phyloP scores from a whole-genome alignment of 345 rosid genomes.

The Stellera chamaejasme region DNA sequence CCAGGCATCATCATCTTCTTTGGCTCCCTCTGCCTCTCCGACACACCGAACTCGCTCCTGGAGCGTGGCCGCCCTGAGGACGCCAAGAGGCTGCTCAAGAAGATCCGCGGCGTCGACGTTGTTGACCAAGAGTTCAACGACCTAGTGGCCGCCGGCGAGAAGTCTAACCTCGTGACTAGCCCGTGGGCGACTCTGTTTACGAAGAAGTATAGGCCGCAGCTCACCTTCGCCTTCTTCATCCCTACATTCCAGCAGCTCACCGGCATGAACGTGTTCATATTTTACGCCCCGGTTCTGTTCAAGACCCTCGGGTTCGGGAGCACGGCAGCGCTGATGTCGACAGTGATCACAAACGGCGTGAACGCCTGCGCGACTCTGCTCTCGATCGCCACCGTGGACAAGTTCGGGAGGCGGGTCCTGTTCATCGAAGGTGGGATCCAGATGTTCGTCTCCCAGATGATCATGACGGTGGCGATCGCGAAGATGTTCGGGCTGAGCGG shows the following conservation, averaged over 20 bases:
- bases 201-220: conserved; percentile 55
- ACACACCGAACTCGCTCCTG: conserved; percentile 71
- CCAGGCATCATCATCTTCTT: conserved; percentile 57
- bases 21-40: conserved; percentile 60
- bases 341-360: conserved; percentile 57
- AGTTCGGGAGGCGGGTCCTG: conserved; percentile 52
- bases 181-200: conserved; percentile 62
- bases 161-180: conserved; percentile 43
- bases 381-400: conserved; percentile 49
- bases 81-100: conserved; percentile 49
- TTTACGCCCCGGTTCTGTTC: conserved; percentile 71
- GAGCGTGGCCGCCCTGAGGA: conserved; percentile 56
- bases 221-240: conserved; percentile 36
- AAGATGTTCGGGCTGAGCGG: conserved; percentile 3
- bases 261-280: conserved; percentile 68
- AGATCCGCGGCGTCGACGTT: conserved; percentile 42
- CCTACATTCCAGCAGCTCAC: conserved; percentile 79
- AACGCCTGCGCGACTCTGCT: conserved; percentile 55
- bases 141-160: conserved; percentile 46
- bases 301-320: conserved; percentile 65
- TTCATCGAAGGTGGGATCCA: conserved; percentile 69
- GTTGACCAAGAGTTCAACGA: conserved; percentile 63
- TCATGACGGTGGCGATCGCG: conserved; percentile 6
- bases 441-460: conserved; percentile 66
- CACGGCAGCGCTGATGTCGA: conserved; percentile 60